Evolutionary conservation across 352 stramenopile genomes (phyloP), one percentile per base, ranked within the genome.

Genomic region (Detonula confervacea): DNA sequence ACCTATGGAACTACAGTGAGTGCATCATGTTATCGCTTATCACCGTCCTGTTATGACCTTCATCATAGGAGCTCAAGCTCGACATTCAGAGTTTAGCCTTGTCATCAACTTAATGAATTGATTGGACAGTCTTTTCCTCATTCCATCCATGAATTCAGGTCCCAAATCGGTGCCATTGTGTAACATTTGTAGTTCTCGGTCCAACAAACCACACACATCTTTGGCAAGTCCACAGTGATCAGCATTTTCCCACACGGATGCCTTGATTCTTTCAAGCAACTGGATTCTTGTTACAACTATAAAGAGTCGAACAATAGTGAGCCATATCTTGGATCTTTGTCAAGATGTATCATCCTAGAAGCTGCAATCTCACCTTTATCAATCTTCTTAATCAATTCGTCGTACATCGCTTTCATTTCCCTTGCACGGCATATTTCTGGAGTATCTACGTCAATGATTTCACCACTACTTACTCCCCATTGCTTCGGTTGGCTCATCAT

Each of bases 101-200:
- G 59, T 71, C 9, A 70, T 24, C 25, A 84, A 29, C 46, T 80
- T 79, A 2, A 62, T 42, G 46, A 84, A 77, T n/a, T 61, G n/a
- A 20, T 84, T 70, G 2, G 39, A 65, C 29, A 84, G 30, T 22
- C 76, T 37, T 24, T 37, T 73, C 42, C 76, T 80, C 55, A 84
- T 37, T 46, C 76, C 76, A 29, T 55, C 63, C 22, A 84, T 46
- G 8, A 77, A 72, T 18, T 80, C 55, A 25, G 64, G 56, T 33
- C 69, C 69, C 18, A 84, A 62, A 59, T 83, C 75, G n/a, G 76
- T 76, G 16, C 61, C 60, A 16, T 42, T 25, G 8, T 55, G 14
- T 2, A 84, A 47, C 55, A 84, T 74, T 47, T 80, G 57, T 16
- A 80, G 14, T 56, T 84, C 76, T 56, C 76, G 44, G 30, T 75